Conservation (phyloP, 1,284 basidiomycete genomes). For the Albatrellus sp. region DNA sequence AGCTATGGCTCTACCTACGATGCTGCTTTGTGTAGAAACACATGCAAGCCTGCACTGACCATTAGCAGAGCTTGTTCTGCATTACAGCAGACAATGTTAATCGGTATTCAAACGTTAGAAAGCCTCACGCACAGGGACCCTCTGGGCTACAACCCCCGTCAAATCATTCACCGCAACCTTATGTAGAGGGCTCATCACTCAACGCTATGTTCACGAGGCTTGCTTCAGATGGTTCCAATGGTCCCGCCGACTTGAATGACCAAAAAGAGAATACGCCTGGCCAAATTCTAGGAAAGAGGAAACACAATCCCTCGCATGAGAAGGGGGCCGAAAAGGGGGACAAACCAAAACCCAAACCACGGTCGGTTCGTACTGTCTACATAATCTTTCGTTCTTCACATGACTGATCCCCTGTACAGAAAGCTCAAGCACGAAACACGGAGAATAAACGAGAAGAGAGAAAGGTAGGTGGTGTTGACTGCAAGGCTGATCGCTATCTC, state of each 20-base stretch:
- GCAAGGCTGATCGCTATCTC: not conserved
- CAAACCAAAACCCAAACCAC: too few relatives aligned
- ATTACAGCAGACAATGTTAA: too few relatives aligned
- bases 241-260: constrained; percentile 20
- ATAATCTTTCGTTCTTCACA: too few relatives aligned
- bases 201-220: constrained; percentile 15
- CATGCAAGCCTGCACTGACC: too few relatives aligned
- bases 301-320: not conserved
- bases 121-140: not conserved
- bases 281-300: not conserved
- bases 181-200: not conserved
- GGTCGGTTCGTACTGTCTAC: too few relatives aligned
- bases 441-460: not conserved
- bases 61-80: too few relatives aligned
- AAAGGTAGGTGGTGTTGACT: not conserved
- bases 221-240: constrained; percentile 18
- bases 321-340: not conserved
- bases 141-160: too few relatives aligned
- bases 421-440: too few relatives aligned
- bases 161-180: too few relatives aligned
- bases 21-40: too few relatives aligned
- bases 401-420: too few relatives aligned
- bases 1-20: not conserved
- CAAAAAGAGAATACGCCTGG: not conserved
- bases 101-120: not conserved